These are phyloP conservation scores for Melanomma pulvis-pyrius DNA, from an alignment of 495 filamentous ascomycete genomes.

Conservation along the genomic window DNA sequence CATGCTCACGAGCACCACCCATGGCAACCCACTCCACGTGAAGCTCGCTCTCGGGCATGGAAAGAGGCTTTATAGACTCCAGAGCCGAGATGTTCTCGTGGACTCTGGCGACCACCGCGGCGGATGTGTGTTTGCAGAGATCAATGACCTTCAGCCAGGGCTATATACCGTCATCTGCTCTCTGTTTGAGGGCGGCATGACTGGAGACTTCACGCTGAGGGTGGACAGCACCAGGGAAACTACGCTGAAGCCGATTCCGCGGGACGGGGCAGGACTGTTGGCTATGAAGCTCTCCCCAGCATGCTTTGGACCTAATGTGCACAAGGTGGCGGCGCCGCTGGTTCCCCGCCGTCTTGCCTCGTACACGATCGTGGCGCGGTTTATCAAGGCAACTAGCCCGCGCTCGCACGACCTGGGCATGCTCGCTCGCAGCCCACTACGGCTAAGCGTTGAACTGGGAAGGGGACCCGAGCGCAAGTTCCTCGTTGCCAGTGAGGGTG, in stretches of 20 bases:
- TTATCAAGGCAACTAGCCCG: slow-evolving; percentile 39
- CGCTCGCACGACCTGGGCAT: slow-evolving; percentile 39
- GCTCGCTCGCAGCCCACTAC: slow-evolving; percentile 58
- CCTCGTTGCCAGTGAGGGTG: slow-evolving; percentile 58
- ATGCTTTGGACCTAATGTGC: slow-evolving; percentile 31
- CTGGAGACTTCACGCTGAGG: slow-evolving; percentile 73
- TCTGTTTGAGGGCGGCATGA: slow-evolving; percentile 79
- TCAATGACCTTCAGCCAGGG: slow-evolving; percentile 61
- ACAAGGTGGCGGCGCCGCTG: slow-evolving; percentile 41
- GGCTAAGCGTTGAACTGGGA: slow-evolving; percentile 68
- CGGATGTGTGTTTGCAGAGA: slow-evolving; percentile 70
- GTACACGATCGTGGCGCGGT: slow-evolving; percentile 28
- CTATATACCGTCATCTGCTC: slow-evolving; percentile 84
- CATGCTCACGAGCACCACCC: slow-evolving; percentile 64
- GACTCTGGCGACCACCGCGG: slow-evolving; percentile 83
- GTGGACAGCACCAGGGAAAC: slow-evolving; percentile 64
- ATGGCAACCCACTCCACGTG: slow-evolving; percentile 73
- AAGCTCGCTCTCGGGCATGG: slow-evolving; percentile 79
- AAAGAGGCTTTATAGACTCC: slow-evolving; percentile 66
- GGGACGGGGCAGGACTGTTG: slow-evolving; percentile 71
- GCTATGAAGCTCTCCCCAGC: slow-evolving; percentile 32
- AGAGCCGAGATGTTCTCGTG: slow-evolving; percentile 73
- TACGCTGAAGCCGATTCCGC: slow-evolving; percentile 56
- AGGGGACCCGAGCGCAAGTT: slow-evolving; percentile 66
- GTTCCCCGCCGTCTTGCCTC: slow-evolving; percentile 31